Evolutionary conservation across 1,139 yeast genomes (phyloP).

Genomic region (Geotrichum phurueaensis): DNA sequence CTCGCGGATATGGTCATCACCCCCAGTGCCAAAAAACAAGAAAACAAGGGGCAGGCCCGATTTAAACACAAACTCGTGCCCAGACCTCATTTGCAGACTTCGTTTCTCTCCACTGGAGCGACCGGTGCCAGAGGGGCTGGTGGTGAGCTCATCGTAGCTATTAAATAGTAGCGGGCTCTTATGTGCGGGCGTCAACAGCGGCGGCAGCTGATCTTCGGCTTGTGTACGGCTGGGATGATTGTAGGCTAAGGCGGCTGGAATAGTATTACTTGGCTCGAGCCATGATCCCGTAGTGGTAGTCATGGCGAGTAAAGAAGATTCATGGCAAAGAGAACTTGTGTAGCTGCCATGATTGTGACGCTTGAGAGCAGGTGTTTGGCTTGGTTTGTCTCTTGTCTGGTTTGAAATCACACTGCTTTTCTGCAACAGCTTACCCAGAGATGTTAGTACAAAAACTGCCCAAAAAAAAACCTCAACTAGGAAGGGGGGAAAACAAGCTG

Average conservation of each 20-base stretch:
- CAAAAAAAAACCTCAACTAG: no score
- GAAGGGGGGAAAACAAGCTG: no score
- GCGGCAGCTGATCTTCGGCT: neutral
- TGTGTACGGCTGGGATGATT: neutral
- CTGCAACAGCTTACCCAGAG: neutral
- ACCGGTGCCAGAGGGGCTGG: neutral
- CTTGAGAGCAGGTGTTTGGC: neutral
- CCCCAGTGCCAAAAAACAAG: constrained; percentile 8
- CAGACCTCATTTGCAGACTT: neutral
- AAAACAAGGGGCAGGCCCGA: constrained; percentile 1
- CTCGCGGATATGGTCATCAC: constrained; percentile 9
- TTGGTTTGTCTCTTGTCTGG: neutral
- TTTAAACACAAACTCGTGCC: neutral
- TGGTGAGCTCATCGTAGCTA: neutral
- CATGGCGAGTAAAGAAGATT: neutral
- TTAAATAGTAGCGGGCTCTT: neutral
- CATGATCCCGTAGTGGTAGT: neutral
- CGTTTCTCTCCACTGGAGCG: neutral
- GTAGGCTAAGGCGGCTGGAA: neutral
- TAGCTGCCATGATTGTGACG: neutral
- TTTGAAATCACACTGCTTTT: neutral
- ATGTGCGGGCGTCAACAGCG: neutral
- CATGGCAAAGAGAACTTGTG: neutral
- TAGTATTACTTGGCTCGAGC: neutral
- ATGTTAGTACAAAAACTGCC: no score